Base-by-base conservation (phyloP, 768 basidiomycete species). In the Panus rudis region DNA sequence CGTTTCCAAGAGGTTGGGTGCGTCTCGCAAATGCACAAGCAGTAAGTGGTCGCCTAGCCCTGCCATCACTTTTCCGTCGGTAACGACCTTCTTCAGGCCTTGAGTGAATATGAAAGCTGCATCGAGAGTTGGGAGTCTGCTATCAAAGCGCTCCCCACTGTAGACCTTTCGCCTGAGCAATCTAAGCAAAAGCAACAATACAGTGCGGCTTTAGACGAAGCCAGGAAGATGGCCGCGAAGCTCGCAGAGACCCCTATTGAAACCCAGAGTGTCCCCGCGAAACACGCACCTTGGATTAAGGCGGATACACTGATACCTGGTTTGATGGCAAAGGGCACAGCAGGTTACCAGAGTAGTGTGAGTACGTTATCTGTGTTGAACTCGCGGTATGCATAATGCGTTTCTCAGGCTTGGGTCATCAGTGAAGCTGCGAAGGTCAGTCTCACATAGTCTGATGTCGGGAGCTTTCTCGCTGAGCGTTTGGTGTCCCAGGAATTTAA, bases 1-100 rank as follows among this genome's bases (percentile, higher is more conserved):
- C 49, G 3, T 72, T 67, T 40, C 54, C 61, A 4, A 71, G 71
- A 50, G 69, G 57, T 21, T 71, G 67, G 66, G 61, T 59, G 24
- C 56, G 71, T 40, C 53, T 67, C 13, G 70, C 62, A 12, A 56
- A 61, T 19, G 68, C 33, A 6, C 33, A 35, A 8, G 16, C n/a
- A 14, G 33, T 35, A 17, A 7, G 28, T n/a, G 33, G 7, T 7
- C 16, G 7, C 21, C 33, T 10, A 10, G 10, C 10, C 28, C 16
- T 10, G 10, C 28, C 28, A 30, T 10, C 28, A 30, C 16, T 30
- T 30, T 10, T 30, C 10, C 16, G 28, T 10, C 16, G 28, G 10
- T 30, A 10, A 30, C 16, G 28, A 30, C 61, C 24, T 39, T 2
- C n/a, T 12, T 16, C 38, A 56, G 55, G 34, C 31, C 6, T 46